Conservation (phyloP, 768 basidiomycete species). For the Boletus sp. region DNA sequence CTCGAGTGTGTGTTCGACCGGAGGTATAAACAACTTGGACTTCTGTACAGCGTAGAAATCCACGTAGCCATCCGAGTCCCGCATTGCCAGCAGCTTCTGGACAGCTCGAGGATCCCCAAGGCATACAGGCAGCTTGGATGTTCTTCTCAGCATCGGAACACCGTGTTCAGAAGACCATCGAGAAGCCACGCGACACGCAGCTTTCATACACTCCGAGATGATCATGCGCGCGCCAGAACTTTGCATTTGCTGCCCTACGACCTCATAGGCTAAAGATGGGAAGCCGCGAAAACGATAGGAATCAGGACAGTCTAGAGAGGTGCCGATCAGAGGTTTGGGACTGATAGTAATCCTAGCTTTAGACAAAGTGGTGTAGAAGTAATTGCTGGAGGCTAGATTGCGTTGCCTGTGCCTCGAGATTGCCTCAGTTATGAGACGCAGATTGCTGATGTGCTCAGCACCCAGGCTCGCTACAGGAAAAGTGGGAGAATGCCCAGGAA, state of each 20-base stretch:
- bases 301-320: slow-evolving; percentile 27
- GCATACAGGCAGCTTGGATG: slow-evolving; percentile 33
- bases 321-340: slow-evolving; percentile 33
- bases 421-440: slow-evolving; percentile 33
- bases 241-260: slow-evolving; percentile 26
- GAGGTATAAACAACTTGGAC: slow-evolving; percentile 33
- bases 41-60: slow-evolving; percentile 36
- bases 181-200: slow-evolving; percentile 75
- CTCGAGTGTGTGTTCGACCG: slow-evolving; percentile 46
- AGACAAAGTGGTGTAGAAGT: slow-evolving; percentile 27
- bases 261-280: slow-evolving; percentile 48
- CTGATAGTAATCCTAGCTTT: slow-evolving; percentile 28
- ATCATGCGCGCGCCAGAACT: slow-evolving; percentile 49
- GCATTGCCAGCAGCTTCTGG: slow-evolving; percentile 46
- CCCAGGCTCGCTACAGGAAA: slow-evolving; percentile 6
- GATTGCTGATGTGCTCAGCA: slow-evolving; percentile 22
- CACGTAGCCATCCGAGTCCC: slow-evolving; percentile 48
- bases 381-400: slow-evolving; percentile 19
- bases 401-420: slow-evolving; percentile 25
- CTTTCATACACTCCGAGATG: slow-evolving; percentile 81
- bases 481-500: background rate
- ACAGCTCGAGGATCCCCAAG: slow-evolving; percentile 33
- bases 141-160: slow-evolving; percentile 65
- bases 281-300: slow-evolving; percentile 45
- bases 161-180: slow-evolving; percentile 59